A percentile compares a stretch with the other conserved stretches of the same genome.
Evolutionary conservation across 2,329 filamentous ascomycete species (phyloP).

Genomic region (Claviceps capensis): DNA sequence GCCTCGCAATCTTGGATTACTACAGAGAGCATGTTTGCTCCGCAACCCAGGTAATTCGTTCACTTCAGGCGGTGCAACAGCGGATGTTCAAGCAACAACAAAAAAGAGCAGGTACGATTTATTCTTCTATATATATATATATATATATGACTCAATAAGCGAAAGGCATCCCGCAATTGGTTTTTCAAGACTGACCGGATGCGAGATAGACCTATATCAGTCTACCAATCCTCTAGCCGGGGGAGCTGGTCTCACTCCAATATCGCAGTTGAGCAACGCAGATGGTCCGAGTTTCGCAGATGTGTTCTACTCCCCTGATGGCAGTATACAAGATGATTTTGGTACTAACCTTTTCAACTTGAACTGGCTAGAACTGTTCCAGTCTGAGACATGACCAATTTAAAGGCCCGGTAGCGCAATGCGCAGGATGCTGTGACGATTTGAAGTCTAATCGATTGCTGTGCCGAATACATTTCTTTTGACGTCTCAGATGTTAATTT

Average conservation of each 20-base stretch:
- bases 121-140: neutral
- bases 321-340: neutral
- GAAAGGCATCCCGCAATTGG: no score
- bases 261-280: neutral
- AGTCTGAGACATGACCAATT: neutral
- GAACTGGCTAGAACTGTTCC: constrained; percentile 1
- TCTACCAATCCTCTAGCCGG: neutral
- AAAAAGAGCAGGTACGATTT: neutral
- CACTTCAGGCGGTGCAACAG: neutral
- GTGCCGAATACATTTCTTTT: neutral
- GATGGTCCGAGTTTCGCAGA: neutral
- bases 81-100: constrained; percentile 1
- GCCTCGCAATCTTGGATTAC: neutral
- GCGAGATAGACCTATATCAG: neutral
- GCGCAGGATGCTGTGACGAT: neutral
- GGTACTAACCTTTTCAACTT: neutral
- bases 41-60: neutral
- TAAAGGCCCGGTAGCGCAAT: neutral
- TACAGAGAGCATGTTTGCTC: constrained; percentile 1
- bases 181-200: neutral
- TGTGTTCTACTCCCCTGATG: neutral
- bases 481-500: neutral
- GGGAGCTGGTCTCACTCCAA: neutral
- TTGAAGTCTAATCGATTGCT: neutral
- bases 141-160: no score